Base-by-base conservation (phyloP, 2,329 filamentous ascomycete species). In the Penicillium freii region DNA sequence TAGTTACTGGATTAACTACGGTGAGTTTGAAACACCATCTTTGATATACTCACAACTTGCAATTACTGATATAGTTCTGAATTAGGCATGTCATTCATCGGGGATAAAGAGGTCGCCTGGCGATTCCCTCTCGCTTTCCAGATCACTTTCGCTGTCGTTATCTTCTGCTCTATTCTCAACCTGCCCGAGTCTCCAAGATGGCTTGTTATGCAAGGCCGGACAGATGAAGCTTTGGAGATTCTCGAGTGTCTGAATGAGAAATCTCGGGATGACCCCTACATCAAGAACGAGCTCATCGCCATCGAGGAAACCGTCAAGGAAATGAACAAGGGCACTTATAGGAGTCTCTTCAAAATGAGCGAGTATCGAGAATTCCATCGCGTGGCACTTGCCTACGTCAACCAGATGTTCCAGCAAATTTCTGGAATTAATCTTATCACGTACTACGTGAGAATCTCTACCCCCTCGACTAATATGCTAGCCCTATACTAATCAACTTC, bases 131-230 rank as follows among this genome's bases (percentile, higher is more conserved):
- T 84, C 39, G 80, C 78, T 6, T 81, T 84, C 63, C 82, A 84
- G 65, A 82, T 83, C 56, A 50, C 81, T 3, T 80, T 84, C 47
- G 80, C 81, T 0, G 48, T 83, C 2, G 70, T 82, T 23, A 81
- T 83, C 27, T 72, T 80, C 51, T 62, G 62, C 34, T 72, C 77
- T 21, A 75, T 82, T 25, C 65, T 79, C 15, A 71, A 73, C 4
- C 69, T 84, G 4, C 82, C 82, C 5, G 82, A 85, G 60, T 82
- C 80, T 0, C 82, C 82, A 3, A 75, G 82, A 53, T 84, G 81
- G 79, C 72, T 85, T 17, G 78, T 84, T 19, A 69, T 83, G 55
- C 80, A 81, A 63, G 81, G 81, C 34, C 72, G 76, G n/a, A 77
- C 82, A 58, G 77, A 82, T n/a, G 77, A 81, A 55, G 80, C 80